These are phyloP conservation scores for Monosporascus sp. DNA, from an alignment of 2,329 filamentous ascomycete species.

Conservation along the genomic window DNA sequence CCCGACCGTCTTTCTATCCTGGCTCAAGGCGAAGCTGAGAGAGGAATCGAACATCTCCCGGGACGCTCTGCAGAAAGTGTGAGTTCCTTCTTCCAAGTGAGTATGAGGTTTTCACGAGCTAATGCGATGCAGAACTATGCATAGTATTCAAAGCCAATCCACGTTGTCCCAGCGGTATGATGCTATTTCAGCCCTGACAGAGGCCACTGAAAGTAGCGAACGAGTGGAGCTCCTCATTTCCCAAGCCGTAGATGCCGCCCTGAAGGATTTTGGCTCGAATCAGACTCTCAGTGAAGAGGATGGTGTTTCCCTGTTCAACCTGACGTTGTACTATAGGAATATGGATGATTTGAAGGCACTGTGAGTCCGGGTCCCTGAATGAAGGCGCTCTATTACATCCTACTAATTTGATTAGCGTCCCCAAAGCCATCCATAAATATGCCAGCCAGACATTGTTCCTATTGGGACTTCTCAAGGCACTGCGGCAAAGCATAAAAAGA, in stretches of 20 bases:
- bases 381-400: neutral
- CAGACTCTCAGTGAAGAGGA: conserved; percentile 8
- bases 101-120: neutral
- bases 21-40: conserved; percentile 4
- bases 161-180: conserved; percentile 3
- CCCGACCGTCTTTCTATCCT: conserved; percentile 3
- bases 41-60: conserved; percentile 1
- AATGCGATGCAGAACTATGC: conserved; percentile 3
- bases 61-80: conserved; percentile 3
- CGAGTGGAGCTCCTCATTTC: conserved; percentile 3
- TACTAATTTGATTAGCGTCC: conserved; percentile 4
- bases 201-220: conserved; percentile 3
- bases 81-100: neutral
- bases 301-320: conserved; percentile 10
- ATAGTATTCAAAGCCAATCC: conserved; percentile 1
- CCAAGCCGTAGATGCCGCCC: neutral
- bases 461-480: conserved; percentile 6
- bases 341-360: conserved; percentile 6
- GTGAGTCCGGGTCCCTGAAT: conserved; percentile 7
- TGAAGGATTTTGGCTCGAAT: neutral
- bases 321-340: conserved; percentile 4
- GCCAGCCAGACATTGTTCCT: conserved; percentile 6
- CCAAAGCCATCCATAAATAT: conserved; percentile 1
- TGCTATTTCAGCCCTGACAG: conserved; percentile 6
- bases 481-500: conserved; percentile 5